Evolutionary conservation across 768 basidiomycete genomes (phyloP).

Genomic region (Suillus fuscotomentosus): DNA sequence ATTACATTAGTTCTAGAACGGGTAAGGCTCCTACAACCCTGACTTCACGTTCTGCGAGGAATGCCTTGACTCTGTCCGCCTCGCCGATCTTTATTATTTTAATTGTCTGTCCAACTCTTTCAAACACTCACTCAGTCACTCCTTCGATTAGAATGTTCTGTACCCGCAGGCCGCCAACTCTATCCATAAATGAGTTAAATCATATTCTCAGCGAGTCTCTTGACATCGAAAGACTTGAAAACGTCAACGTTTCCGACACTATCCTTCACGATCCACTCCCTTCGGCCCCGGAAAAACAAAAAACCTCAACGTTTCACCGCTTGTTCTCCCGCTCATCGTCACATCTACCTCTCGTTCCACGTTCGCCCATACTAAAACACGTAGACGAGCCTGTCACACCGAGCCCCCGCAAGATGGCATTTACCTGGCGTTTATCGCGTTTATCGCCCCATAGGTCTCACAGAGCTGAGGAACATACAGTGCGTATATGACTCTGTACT

Average conservation of each 20-base stretch:
- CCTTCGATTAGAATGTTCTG: constrained; percentile 3
- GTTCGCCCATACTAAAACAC: constrained; percentile 5
- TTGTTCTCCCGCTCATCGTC: constrained; percentile 27
- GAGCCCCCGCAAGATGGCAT: constrained; percentile 24
- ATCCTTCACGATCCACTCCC: constrained; percentile 22
- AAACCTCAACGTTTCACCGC: constrained; percentile 27
- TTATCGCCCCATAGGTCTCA: constrained; percentile 21
- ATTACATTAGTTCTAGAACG: not conserved
- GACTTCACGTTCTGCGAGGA: not conserved
- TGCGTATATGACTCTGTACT: constrained; percentile 7
- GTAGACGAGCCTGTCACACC: constrained; percentile 12
- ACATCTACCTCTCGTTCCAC: constrained; percentile 9
- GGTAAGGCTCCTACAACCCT: constrained; percentile 1
- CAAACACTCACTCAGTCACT: not conserved
- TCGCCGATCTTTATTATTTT: not conserved
- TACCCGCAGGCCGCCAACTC: constrained; percentile 13
- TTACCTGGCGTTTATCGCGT: constrained; percentile 29
- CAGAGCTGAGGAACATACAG: constrained; percentile 11
- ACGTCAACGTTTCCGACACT: constrained; percentile 14
- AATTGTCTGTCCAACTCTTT: constrained; percentile 1
- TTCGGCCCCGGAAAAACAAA: constrained; percentile 18
- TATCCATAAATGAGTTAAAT: constrained; percentile 32
- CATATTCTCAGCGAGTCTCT: constrained; percentile 34
- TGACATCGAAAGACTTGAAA: constrained; percentile 15
- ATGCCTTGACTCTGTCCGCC: not conserved